These are phyloP conservation scores for Helicosporidium sp. DNA, from an alignment of 139 green algal species.

Conservation along the genomic window DNA sequence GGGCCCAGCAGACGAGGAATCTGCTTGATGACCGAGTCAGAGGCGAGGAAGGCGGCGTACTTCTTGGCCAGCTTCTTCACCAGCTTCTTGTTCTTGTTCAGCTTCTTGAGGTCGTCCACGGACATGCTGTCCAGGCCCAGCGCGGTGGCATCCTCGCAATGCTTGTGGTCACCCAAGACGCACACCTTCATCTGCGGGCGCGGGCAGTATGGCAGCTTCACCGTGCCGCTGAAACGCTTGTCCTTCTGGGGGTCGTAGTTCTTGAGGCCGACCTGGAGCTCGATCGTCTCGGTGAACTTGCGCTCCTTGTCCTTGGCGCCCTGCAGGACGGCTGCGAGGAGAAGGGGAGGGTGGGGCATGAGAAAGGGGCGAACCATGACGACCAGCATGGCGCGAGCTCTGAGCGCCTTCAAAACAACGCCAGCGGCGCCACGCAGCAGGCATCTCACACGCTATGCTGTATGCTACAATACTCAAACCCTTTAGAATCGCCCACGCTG, in stretches of 20 bases:
- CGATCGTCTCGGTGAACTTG: constrained; percentile 97
- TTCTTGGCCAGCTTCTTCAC: constrained; percentile 95
- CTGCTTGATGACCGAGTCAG: constrained; percentile 96
- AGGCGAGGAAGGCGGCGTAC: constrained; percentile 91
- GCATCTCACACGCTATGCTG: no score
- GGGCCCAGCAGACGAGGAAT: constrained; percentile 92
- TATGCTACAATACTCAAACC: no score
- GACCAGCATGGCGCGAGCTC: no score
- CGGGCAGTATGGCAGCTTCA: constrained; percentile 89
- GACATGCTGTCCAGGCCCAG: constrained; percentile 73
- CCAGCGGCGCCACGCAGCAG: neutral
- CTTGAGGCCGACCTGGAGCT: constrained; percentile 98
- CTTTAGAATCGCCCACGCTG: no score
- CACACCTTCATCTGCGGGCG: constrained; percentile 85
- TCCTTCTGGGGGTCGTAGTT: constrained; percentile 99
- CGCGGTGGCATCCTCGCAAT: constrained; percentile 78
- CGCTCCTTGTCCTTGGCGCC: constrained; percentile 68
- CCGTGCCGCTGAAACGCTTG: constrained; percentile 97
- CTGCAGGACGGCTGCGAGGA: constrained; percentile 44
- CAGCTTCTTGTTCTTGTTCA: constrained; percentile 98
- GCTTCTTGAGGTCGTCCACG: constrained; percentile 97
- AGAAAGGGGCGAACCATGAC: no score
- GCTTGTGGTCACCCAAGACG: constrained; percentile 94
- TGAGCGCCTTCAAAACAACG: no score
- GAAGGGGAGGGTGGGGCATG: neutral